Base-by-base conservation (phyloP, 495 filamentous ascomycete genomes). In the Podospora australis region DNA sequence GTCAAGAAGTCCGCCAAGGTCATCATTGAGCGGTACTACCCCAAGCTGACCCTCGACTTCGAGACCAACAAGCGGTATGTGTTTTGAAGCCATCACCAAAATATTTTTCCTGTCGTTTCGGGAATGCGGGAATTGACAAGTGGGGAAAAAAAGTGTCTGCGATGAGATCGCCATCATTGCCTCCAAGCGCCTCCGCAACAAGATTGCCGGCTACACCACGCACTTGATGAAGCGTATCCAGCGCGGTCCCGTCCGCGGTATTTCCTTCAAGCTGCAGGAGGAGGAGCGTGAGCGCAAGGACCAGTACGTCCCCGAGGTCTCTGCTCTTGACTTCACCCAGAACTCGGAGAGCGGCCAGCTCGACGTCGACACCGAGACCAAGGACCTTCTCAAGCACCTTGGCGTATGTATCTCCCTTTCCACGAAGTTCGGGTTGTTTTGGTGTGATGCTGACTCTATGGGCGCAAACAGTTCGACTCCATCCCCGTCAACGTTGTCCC, bases 1-100 rank as follows among this genome's bases (percentile, higher is more conserved):
- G 92, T 97, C 71, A 97, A 99, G 84, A 92, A 95, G 79, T 97
- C 90, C 74, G 90, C 94, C 75, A 97, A 97, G 85, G 88, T 96
- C 81, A 89, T 97, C 76, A 96, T 98, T 74, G 92, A 97, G 83
- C 85, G 87, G 58, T 96, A 95, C 80, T 96, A 98, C 81, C 94
- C 92, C 65, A 88, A 88, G 73, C 78, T 99, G 69, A 95, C 90
- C 48, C 88, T 97, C 71, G 94, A 97, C 77, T 99, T 99, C 80
- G 94, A 99, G 81, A 94, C 88, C 82, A 98, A 98, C 85, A 97
- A 98, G 85, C 78, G 91, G 57, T 43, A 25, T 16, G 40, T 43
- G 5, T 16, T 36, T n/a, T n/a, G n/a, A n/a, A n/a, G n/a, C n/a
- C n/a, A n/a, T n/a, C n/a, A n/a, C n/a, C n/a, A n/a, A n/a, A n/a